Conservation (phyloP, 306 rosid genomes). For the Lablab purpureus region DNA sequence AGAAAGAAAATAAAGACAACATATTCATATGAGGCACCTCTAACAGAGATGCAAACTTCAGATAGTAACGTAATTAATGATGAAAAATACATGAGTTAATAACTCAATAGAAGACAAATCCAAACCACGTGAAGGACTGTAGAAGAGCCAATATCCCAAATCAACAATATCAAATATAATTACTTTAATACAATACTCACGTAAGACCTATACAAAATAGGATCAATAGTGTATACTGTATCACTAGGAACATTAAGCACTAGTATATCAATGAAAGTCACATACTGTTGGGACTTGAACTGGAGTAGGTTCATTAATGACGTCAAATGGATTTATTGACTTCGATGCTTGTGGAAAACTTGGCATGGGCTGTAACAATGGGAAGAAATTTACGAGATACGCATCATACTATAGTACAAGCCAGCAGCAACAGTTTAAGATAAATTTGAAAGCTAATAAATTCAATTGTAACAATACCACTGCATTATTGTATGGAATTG, state of each 20-base stretch:
- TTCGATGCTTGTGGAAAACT: conserved; percentile 64
- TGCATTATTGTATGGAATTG: conserved; percentile 66
- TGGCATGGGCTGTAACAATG: conserved; percentile 67
- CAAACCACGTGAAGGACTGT: conserved; percentile 5
- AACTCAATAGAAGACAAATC: not conserved
- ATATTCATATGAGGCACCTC: no score
- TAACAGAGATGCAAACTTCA: conserved; percentile 19
- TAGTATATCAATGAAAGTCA: conserved; percentile 42
- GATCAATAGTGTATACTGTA: conserved; percentile 29
- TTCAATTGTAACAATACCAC: conserved; percentile 61
- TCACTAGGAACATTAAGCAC: no score
- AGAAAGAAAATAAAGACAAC: conserved; percentile 10
- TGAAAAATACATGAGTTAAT: no score
- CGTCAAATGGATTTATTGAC: conserved; percentile 87
- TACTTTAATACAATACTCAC: conserved; percentile 19
- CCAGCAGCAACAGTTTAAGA: conserved; percentile 30
- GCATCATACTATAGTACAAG: conserved; percentile 33
- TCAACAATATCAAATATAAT: conserved; percentile 1
- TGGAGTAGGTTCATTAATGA: conserved; percentile 58
- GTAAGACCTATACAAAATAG: conserved; percentile 31
- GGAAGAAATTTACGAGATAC: conserved; percentile 45
- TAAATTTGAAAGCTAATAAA: conserved; percentile 35
- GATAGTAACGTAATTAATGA: not conserved
- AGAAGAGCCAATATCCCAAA: conserved; percentile 3
- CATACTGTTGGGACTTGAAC: conserved; percentile 70